Evolutionary conservation across 2,329 filamentous ascomycete species (phyloP), one percentile per base, ranked within the genome.

Genomic region (Kalmusia sp.): DNA sequence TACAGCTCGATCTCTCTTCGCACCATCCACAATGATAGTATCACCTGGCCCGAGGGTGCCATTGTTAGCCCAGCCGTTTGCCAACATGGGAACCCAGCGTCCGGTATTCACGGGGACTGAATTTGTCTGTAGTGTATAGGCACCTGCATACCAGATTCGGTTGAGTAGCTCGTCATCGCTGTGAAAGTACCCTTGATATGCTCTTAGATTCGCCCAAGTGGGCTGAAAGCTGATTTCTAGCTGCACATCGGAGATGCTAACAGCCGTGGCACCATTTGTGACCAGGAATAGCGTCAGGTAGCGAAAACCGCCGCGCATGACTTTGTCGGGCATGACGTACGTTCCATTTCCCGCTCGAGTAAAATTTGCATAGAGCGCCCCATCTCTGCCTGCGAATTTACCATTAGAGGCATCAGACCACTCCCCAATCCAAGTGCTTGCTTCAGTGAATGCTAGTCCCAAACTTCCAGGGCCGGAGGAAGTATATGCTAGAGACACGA

Each of bases 41-140:
- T 76, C 65, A 4, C 76, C 76, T 8, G 52, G 62, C 57, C 40
- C 72, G 59, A 78, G 52, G 2, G 53, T 69, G 1, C 69, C 74
- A 55, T 77, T 75, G 34, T 78, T 79, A 0, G 69, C 62, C 75
- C 73, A 78, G 7, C 74, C 72, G 43, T 59, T 62, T 0, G 55
- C 57, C 15, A 68, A 55, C 59, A 60, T 68, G 7, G 64, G 71
- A 33, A 67, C 71, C 49, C 67, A 65, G 4, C 74, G 73, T 9
- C 74, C 75, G 11, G 75, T 77, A 37, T 72, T 58, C 6, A 64
- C 63, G 2, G 75, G 75, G 0, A 77, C 75, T 17, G 72, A 63
- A 55, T 78, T 78, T 1, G 74, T 77, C 62, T 82, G 82, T 28
- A 84, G 60, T 0, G 82, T 84, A 57, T 81, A 83, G 6, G 80